Conservation (phyloP, 371 early-diverging fungal species). For the Mucor lusitanicus region DNA sequence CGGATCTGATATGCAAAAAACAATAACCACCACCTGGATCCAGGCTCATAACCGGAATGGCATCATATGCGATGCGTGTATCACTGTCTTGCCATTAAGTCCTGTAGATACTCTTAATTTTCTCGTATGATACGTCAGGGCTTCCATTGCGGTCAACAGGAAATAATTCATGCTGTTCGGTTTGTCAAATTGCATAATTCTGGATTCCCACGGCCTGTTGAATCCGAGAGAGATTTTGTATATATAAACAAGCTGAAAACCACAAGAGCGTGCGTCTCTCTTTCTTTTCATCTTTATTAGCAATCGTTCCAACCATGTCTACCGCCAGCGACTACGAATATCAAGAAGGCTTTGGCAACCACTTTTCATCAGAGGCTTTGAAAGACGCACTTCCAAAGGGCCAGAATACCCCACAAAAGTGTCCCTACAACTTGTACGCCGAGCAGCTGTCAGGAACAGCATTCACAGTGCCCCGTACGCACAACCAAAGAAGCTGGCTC, state of each 20-base stretch:
- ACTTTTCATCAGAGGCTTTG: slow-evolving; percentile 86
- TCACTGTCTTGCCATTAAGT: background rate
- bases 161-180: background rate
- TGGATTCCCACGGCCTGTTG: background rate
- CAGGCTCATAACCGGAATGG: too few relatives aligned
- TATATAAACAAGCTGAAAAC: background rate
- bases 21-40: too few relatives aligned
- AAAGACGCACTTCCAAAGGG: slow-evolving; percentile 86
- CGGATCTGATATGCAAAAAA: too few relatives aligned
- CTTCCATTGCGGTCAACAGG: background rate
- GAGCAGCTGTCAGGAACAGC: slow-evolving; percentile 96
- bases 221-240: background rate
- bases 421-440: slow-evolving; percentile 91
- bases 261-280: background rate
- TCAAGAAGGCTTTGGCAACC: slow-evolving; percentile 77
- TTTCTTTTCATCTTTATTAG: background rate
- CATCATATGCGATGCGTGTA: background rate
- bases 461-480: slow-evolving; percentile 86
- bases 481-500: slow-evolving; percentile 93
- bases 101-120: background rate
- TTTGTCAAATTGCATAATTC: slow-evolving; percentile 1
- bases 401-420: slow-evolving; percentile 93
- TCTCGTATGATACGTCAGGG: background rate
- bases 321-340: slow-evolving; percentile 48
- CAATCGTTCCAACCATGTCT: background rate